These are phyloP conservation scores for Astrocystis sublimbata DNA, from an alignment of 495 filamentous ascomycete species.

Conservation along the genomic window DNA sequence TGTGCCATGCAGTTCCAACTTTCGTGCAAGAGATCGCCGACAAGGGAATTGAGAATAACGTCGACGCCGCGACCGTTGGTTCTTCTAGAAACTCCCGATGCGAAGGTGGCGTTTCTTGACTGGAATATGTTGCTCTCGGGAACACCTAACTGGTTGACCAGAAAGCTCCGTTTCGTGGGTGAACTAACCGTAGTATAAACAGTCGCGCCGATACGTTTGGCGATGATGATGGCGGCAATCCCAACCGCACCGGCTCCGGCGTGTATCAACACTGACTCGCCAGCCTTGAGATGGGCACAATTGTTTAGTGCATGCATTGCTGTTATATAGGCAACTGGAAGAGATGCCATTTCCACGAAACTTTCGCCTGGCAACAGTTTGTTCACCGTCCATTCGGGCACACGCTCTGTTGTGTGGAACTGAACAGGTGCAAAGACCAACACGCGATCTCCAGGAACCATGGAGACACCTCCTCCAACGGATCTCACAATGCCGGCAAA, in stretches of 20 bases:
- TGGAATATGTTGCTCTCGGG: constrained; percentile 50
- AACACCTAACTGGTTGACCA: constrained; percentile 46
- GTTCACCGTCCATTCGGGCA: constrained; percentile 29
- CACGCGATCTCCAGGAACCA: constrained; percentile 40
- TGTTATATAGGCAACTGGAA: constrained; percentile 50
- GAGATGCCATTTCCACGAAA: constrained; percentile 26
- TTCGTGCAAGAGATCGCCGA: constrained; percentile 51
- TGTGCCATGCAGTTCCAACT: constrained; percentile 48
- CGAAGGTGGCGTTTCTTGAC: constrained; percentile 38
- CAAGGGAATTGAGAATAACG: constrained; percentile 56
- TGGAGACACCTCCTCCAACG: constrained; percentile 6
- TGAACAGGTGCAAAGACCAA: constrained; percentile 31
- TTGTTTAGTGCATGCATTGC: constrained; percentile 45
- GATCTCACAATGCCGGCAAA: constrained; percentile 20
- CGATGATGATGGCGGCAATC: constrained; percentile 49
- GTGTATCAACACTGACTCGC: constrained; percentile 56
- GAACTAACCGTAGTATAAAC: constrained; percentile 54
- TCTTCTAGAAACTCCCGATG: constrained; percentile 36
- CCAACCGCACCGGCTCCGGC: constrained; percentile 52
- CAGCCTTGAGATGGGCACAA: constrained; percentile 33
- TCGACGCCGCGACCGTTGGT: constrained; percentile 53
- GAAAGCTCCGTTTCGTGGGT: constrained; percentile 39
- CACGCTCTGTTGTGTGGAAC: constrained; percentile 35
- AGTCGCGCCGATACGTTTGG: constrained; percentile 46
- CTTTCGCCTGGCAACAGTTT: constrained; percentile 29